phyloP scores from a whole-genome alignment of 108 stramenopile species.

The Conticribra weissflogii region DNA sequence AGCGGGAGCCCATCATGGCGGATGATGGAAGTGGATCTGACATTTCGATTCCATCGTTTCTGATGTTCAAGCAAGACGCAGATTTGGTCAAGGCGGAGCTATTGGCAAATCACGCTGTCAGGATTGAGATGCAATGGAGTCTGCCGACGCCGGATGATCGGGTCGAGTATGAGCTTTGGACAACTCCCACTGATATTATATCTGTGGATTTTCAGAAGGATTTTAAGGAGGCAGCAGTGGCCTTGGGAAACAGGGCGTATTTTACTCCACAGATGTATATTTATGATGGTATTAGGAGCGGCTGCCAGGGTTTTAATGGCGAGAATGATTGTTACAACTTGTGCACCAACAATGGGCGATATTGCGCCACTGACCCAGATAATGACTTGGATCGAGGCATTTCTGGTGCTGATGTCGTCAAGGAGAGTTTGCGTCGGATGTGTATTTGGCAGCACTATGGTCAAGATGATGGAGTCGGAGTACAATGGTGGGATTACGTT shows the following conservation, averaged over 20 bases:
- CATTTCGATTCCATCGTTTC: slow-evolving; percentile 88
- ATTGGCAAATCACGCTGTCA: slow-evolving; percentile 56
- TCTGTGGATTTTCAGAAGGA: slow-evolving; percentile 68
- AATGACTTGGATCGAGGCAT: slow-evolving; percentile 74
- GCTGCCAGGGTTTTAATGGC: slow-evolving; percentile 55
- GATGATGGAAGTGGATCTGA: slow-evolving; percentile 94
- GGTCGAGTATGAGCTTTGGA: slow-evolving; percentile 90
- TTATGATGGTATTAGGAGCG: slow-evolving; percentile 80
- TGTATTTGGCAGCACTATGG: slow-evolving; percentile 85
- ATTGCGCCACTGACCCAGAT: slow-evolving; percentile 91
- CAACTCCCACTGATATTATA: slow-evolving; percentile 70
- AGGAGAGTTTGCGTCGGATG: slow-evolving; percentile 82
- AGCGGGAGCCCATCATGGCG: slow-evolving; percentile 94
- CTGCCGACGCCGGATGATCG: slow-evolving; percentile 85
- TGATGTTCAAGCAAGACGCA: slow-evolving; percentile 86
- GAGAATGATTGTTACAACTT: slow-evolving; percentile 71
- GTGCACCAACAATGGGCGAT: slow-evolving; percentile 94
- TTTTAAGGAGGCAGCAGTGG: slow-evolving; percentile 75
- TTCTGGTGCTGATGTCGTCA: slow-evolving; percentile 85
- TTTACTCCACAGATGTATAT: slow-evolving; percentile 92
- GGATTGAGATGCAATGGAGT: slow-evolving; percentile 88
- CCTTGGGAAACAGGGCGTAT: slow-evolving; percentile 71
- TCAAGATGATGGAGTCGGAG: slow-evolving; percentile 68
- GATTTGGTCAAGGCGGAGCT: slow-evolving; percentile 65
- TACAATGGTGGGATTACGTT: slow-evolving; percentile 90